Evolutionary conservation across 495 filamentous ascomycete species (phyloP), one percentile per base, ranked within the genome.

Genomic region (Halenospora varia): DNA sequence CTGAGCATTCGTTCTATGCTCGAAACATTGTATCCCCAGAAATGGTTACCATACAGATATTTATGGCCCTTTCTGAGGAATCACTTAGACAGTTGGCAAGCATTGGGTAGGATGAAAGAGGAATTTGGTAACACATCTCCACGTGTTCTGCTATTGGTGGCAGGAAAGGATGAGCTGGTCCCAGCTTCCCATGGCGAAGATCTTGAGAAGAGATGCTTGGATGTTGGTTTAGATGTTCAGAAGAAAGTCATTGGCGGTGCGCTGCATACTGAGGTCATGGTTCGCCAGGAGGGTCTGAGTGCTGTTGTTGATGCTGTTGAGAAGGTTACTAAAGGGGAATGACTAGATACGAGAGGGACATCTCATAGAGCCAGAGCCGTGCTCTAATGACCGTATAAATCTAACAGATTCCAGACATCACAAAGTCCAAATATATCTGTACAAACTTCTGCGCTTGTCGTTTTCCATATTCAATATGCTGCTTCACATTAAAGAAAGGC

Each of bases 41-140:
- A 82, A 57, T 93, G 89, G 89, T 70, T 93, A 0, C 88, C 88
- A 0, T 93, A 94, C 68, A 73, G 81, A 2, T 85, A 87, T 69
- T 40, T 64, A 1, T 57, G 58, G 53, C 61, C 61, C 2, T 57
- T 57, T 39, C 24, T 57, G 25, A n/a, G 59, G 24, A 61, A 61
- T 50, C 54, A 58, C 35, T 22, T 62, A 17, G 60, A 62, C 24
- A 62, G 42, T 2, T 69, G 42, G 40, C 51, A 26, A 25, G 69
- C 66, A 0, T 68, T 61, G 10, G 40, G 46, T 1, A 3, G 11
- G 13, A 15, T 57, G 24, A 15, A 40, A 9, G 17, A 25, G 17
- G 23, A 29, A 23, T 53, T 41, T 42, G 25, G 23, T 8, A 17
- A 25, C 13, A 50, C 41, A 25, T 1, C 26, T 9, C 51, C 42